phyloP scores from a whole-genome alignment of 2,329 filamentous ascomycete species.

The Alternaria sp. region DNA sequence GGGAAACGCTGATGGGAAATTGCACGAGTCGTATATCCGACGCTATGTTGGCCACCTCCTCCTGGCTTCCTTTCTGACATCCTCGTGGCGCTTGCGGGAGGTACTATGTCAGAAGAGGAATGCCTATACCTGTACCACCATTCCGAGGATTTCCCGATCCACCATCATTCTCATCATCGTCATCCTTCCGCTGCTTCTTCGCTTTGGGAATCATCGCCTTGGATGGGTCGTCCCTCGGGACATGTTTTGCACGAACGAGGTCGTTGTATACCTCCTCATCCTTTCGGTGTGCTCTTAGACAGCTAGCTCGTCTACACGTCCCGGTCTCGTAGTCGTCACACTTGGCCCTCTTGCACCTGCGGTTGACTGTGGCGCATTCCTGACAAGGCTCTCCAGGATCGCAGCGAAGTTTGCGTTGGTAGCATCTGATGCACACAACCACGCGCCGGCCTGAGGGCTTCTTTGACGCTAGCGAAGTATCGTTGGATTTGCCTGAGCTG shows the following conservation, averaged over 20 bases:
- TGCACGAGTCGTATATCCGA: conserved; percentile 1
- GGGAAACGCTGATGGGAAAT: neutral
- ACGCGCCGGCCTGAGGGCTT: too few relatives aligned
- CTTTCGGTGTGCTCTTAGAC: neutral
- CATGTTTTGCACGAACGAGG: neutral
- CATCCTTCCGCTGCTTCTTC: neutral
- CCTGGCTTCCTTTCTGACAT: neutral
- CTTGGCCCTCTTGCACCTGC: neutral
- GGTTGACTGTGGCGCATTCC: neutral
- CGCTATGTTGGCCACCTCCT: neutral
- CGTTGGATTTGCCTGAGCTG: neutral
- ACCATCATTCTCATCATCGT: neutral
- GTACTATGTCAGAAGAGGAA: neutral
- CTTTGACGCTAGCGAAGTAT: too few relatives aligned
- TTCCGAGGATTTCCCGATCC: neutral
- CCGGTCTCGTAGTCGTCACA: neutral
- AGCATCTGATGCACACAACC: neutral
- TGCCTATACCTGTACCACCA: neutral
- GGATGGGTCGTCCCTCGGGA: neutral
- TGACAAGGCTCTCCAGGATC: neutral
- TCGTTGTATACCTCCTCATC: neutral
- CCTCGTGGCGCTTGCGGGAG: neutral
- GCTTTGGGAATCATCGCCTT: neutral
- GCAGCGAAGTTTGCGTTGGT: neutral
- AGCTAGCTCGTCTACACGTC: neutral